Conservation (phyloP, 352 stramenopile species). For the Albugo laibachii region DNA sequence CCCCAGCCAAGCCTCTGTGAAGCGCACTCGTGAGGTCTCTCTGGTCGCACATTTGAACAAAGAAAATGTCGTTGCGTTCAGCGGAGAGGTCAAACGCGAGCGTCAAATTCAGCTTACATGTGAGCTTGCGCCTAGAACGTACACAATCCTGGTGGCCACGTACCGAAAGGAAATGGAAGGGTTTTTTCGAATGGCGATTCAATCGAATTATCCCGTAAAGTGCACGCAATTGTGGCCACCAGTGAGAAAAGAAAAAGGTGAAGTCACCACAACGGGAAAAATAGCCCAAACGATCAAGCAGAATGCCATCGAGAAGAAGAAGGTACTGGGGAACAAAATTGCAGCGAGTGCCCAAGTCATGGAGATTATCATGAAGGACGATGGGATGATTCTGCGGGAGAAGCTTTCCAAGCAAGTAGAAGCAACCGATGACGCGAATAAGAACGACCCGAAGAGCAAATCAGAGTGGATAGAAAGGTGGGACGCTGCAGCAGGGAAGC, state of each 20-base stretch:
- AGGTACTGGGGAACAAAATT: conserved; percentile 43
- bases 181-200: conserved; percentile 65
- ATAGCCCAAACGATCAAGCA: conserved; percentile 45
- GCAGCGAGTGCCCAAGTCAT: conserved; percentile 37
- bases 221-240: conserved; percentile 66
- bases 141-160: conserved; percentile 72
- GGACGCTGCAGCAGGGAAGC: conserved; percentile 18
- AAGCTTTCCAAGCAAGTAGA: conserved; percentile 26
- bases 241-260: conserved; percentile 37
- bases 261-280: conserved; percentile 24
- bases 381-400: conserved; percentile 31
- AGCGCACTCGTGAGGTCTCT: conserved; percentile 7
- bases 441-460: conserved; percentile 2
- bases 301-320: conserved; percentile 44
- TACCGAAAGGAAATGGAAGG: conserved; percentile 83
- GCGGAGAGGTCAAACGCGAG: conserved; percentile 37
- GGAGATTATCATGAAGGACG: conserved; percentile 45
- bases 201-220: conserved; percentile 71
- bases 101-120: conserved; percentile 68
- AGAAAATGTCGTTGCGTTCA: conserved; percentile 62
- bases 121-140: conserved; percentile 47
- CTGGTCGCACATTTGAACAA: conserved; percentile 37
- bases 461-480: conserved; percentile 4
- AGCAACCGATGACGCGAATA: conserved; percentile 10
- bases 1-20: neutral